These are phyloP conservation scores for Pythium graminicola DNA, from an alignment of 352 stramenopile genomes.

Conservation along the genomic window DNA sequence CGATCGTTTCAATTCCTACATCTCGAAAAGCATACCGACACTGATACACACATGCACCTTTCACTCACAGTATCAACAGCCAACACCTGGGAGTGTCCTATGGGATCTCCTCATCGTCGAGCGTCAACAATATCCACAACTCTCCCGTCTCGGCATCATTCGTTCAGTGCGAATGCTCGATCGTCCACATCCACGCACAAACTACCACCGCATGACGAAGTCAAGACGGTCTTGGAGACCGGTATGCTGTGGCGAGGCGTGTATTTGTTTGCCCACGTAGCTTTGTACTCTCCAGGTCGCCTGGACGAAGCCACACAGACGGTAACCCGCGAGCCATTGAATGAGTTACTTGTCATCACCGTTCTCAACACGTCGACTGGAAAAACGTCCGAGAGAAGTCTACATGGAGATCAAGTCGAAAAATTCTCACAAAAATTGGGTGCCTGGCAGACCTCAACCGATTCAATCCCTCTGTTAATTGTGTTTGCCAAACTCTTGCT, in stretches of 20 bases:
- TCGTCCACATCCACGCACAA: not conserved
- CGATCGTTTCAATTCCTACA: constrained; percentile 17
- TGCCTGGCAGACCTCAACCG: constrained; percentile 2
- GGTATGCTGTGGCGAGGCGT: constrained; percentile 48
- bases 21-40: not conserved
- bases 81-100: constrained; percentile 19
- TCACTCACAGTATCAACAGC: not conserved
- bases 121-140: not conserved
- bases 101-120: constrained; percentile 13
- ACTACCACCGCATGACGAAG: not conserved
- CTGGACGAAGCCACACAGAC: not conserved
- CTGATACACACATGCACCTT: not conserved
- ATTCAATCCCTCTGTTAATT: constrained; percentile 15
- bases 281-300: constrained; percentile 20
- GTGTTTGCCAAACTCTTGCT: constrained; percentile 36
- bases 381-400: constrained; percentile 10
- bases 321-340: constrained; percentile 8
- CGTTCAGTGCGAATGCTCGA: not conserved
- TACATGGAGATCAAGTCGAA: constrained; percentile 21
- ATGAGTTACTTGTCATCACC: constrained; percentile 28
- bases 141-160: not conserved
- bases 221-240: constrained; percentile 37
- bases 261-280: constrained; percentile 41
- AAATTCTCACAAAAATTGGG: constrained; percentile 22
- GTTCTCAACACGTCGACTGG: constrained; percentile 42